Conservation (phyloP, 768 basidiomycete genomes). For the Mycena amicta region DNA sequence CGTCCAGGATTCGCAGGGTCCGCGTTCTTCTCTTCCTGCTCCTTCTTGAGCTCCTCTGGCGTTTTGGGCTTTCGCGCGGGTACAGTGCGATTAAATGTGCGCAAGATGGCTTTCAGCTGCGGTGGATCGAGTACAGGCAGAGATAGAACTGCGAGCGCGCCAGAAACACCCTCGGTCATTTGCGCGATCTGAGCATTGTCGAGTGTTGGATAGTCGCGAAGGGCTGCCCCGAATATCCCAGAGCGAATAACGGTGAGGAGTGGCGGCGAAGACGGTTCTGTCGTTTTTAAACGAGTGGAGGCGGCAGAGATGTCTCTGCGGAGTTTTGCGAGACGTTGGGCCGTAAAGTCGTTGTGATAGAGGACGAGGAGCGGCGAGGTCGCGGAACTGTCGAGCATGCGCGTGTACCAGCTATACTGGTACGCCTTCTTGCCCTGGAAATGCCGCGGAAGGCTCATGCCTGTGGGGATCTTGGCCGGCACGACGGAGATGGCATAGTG, state of each 20-base stretch:
- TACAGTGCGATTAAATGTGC: conserved; percentile 64
- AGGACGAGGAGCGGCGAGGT: conserved; percentile 75
- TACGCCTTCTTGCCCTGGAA: conserved; percentile 81
- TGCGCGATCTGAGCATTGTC: conserved; percentile 48
- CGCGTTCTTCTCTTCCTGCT: conserved; percentile 56
- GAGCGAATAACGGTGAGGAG: conserved; percentile 74
- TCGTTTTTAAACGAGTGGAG: conserved; percentile 41
- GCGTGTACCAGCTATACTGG: conserved; percentile 79
- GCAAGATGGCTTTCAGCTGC: conserved; percentile 66
- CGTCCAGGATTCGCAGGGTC: conserved; percentile 72
- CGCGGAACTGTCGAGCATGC: conserved; percentile 61
- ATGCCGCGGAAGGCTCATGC: conserved; percentile 61
- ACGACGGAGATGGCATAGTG: conserved; percentile 60
- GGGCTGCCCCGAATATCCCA: conserved; percentile 76
- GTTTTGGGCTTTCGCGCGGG: conserved; percentile 61
- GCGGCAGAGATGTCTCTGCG: conserved; percentile 68
- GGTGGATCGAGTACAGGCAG: conserved; percentile 73
- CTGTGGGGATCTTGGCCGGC: conserved; percentile 50
- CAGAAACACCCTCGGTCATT: conserved; percentile 60
- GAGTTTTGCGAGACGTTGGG: conserved; percentile 66
- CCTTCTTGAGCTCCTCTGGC: conserved; percentile 51
- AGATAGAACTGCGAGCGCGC: conserved; percentile 66
- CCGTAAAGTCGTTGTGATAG: conserved; percentile 74
- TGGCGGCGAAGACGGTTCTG: conserved; percentile 40
- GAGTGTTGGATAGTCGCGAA: conserved; percentile 61